Percentiles rank a stretch among this genome's conserved stretches.
Conservation (phyloP, 2,329 filamentous ascomycete species). For the Penicillium rolfsii region DNA sequence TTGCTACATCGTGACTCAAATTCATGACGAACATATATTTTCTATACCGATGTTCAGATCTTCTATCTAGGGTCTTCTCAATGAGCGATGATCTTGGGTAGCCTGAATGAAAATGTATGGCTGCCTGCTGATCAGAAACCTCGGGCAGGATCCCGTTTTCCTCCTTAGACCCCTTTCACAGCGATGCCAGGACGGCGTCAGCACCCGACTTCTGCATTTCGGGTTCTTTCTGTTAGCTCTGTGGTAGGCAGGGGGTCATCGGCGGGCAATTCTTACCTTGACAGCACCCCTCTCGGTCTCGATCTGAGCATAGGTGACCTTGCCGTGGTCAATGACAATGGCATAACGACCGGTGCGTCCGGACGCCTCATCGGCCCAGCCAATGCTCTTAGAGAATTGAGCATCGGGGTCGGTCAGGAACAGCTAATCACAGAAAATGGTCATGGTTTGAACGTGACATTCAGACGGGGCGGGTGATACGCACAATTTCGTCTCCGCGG, state of each 20-base stretch:
- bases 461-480: not conserved
- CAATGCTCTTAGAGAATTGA: slow-evolving; percentile 73
- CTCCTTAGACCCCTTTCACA: slow-evolving; percentile 21
- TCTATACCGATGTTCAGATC: not conserved
- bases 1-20: not conserved
- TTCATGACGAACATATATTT: not conserved
- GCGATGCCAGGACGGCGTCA: slow-evolving; percentile 39
- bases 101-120: not conserved
- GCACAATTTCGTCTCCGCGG: slow-evolving; percentile 67
- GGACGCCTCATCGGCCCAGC: slow-evolving; percentile 62
- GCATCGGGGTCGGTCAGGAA: slow-evolving; percentile 74
- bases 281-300: slow-evolving; percentile 55
- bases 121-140: not conserved
- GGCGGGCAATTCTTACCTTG: slow-evolving; percentile 32
- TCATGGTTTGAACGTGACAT: not conserved
- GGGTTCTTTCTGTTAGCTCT: not conserved
- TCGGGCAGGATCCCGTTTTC: not conserved
- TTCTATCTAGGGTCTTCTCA: not conserved
- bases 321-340: slow-evolving; percentile 78
- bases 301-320: slow-evolving; percentile 75
- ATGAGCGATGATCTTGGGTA: not conserved
- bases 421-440: slow-evolving; percentile 51
- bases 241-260: not conserved
- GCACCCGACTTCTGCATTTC: slow-evolving; percentile 36
- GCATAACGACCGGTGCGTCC: slow-evolving; percentile 78